Conservation (phyloP, 805 yeast genomes). For the Naumovozyma dairenensis region DNA sequence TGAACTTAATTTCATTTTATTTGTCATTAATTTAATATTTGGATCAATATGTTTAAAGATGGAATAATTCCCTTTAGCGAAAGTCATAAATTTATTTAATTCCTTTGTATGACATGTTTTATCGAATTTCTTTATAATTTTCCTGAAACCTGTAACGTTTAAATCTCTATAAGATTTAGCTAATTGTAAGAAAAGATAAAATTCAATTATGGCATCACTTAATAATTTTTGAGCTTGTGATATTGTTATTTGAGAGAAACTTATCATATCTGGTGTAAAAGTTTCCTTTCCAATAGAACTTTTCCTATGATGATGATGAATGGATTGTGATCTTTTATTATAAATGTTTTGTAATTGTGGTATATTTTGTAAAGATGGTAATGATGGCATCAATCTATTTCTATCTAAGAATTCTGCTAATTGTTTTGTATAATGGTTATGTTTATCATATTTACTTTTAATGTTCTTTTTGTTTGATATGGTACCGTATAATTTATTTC, state of each 20-base stretch:
- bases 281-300: too few relatives aligned
- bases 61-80: slow-evolving; percentile 18
- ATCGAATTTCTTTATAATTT: slow-evolving; percentile 84
- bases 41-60: slow-evolving; percentile 22
- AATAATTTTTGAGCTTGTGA: slow-evolving; percentile 9
- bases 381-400: slow-evolving; percentile 3
- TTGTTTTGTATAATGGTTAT: too few relatives aligned
- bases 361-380: too few relatives aligned
- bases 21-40: slow-evolving; percentile 19
- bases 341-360: too few relatives aligned
- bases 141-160: slow-evolving; percentile 82
- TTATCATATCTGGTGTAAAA: slow-evolving; percentile 6
- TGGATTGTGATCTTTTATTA: too few relatives aligned
- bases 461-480: too few relatives aligned
- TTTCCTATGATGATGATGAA: too few relatives aligned
- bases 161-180: slow-evolving; percentile 46
- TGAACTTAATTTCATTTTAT: slow-evolving; percentile 16
- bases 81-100: slow-evolving; percentile 18
- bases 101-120: slow-evolving; percentile 35
- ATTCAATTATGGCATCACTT: slow-evolving; percentile 26
- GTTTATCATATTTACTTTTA: too few relatives aligned
- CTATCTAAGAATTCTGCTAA: slow-evolving; percentile 1
- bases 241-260: slow-evolving; percentile 5
- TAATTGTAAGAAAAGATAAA: slow-evolving; percentile 24
- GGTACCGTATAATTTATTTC: too few relatives aligned